Conservation (phyloP, 2,329 filamentous ascomycete species). For the Colletotrichum karsti region DNA sequence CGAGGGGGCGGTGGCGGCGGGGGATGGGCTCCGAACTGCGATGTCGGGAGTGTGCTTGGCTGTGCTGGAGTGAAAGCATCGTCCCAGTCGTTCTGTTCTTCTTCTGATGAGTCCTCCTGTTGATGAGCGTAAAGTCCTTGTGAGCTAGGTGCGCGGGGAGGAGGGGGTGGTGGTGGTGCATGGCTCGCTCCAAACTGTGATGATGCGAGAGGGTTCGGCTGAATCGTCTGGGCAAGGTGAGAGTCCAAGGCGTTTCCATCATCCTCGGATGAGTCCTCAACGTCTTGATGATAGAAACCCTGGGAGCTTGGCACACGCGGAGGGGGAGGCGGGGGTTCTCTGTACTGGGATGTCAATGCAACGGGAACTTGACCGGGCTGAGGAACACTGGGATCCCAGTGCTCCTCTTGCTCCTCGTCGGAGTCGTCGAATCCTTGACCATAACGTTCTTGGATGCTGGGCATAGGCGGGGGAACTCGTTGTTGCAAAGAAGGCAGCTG, state of each 20-base stretch:
- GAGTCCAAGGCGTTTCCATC: background rate
- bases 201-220: background rate
- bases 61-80: background rate
- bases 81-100: slow-evolving; percentile 2
- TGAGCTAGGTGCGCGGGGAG: background rate
- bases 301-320: background rate
- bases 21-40: background rate
- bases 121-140: background rate
- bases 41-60: background rate
- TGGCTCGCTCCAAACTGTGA: background rate
- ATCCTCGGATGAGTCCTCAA: slow-evolving; percentile 4
- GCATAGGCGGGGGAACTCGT: background rate
- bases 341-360: slow-evolving; percentile 13
- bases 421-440: background rate
- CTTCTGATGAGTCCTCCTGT: slow-evolving; percentile 9
- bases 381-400: background rate
- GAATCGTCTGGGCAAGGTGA: background rate
- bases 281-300: background rate
- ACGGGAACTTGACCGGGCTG: background rate
- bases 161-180: background rate
- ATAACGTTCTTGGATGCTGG: slow-evolving; percentile 19
- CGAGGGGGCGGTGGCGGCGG: background rate
- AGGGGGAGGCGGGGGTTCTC: background rate
- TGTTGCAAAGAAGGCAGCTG: background rate
- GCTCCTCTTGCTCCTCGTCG: background rate